Evolutionary conservation across 306 rosid species (phyloP).

Genomic region (Ormosia emarginata): DNA sequence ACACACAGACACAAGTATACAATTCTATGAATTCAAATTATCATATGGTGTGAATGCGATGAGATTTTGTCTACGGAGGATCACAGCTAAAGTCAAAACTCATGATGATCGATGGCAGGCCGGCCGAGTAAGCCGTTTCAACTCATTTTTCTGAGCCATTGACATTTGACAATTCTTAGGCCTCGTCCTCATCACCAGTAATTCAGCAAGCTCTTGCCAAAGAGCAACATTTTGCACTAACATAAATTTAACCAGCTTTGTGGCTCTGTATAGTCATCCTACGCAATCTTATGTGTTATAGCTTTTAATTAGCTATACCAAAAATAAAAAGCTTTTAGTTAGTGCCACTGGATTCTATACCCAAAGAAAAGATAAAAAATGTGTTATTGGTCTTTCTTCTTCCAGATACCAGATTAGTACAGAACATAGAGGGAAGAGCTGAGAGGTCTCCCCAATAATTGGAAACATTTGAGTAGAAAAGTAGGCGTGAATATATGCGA

Average conservation of each 20-base stretch:
- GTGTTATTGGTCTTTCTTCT: background rate
- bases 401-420: background rate
- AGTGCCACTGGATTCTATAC: conserved; percentile 7
- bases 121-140: background rate
- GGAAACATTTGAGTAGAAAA: conserved; percentile 21
- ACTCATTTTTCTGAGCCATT: background rate
- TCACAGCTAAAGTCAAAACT: conserved; percentile 6
- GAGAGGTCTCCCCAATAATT: conserved; percentile 14
- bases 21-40: background rate
- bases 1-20: background rate
- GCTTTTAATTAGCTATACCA: background rate
- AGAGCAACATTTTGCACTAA: background rate
- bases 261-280: background rate
- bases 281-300: background rate
- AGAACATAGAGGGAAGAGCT: background rate
- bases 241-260: background rate
- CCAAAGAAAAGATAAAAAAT: background rate
- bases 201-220: background rate
- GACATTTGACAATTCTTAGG: background rate
- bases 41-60: conserved; percentile 10
- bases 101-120: conserved; percentile 2
- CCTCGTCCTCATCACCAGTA: background rate
- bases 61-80: background rate
- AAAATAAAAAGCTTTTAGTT: background rate
- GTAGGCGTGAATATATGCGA: conserved; percentile 22